Conservation (phyloP, 2,329 filamentous ascomycete genomes). For the Talaromyces sp. region DNA sequence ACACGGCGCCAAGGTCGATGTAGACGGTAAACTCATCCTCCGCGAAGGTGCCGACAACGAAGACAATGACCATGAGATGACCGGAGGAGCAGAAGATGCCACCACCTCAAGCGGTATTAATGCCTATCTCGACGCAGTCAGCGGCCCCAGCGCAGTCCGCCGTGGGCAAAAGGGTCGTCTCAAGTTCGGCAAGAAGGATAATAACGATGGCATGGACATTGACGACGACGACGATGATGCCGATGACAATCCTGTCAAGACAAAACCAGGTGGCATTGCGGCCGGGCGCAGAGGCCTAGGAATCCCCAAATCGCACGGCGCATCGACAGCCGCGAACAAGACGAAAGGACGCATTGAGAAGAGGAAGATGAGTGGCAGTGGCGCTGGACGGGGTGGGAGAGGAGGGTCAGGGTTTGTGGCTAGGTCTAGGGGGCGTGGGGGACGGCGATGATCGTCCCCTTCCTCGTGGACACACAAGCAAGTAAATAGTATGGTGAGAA, state of each 20-base stretch:
- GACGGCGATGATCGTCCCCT: background rate
- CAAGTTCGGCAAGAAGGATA: constrained; percentile 53
- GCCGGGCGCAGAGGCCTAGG: constrained; percentile 28
- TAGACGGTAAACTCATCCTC: constrained; percentile 48
- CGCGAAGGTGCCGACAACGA: constrained; percentile 39
- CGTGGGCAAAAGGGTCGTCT: constrained; percentile 60
- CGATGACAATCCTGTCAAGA: constrained; percentile 24
- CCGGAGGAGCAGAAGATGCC: constrained; percentile 35
- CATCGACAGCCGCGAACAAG: constrained; percentile 17
- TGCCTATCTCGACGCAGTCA: constrained; percentile 61
- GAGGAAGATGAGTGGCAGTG: constrained; percentile 28
- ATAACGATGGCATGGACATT: constrained; percentile 45
- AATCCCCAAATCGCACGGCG: constrained; percentile 28
- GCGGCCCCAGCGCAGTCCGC: constrained; percentile 58
- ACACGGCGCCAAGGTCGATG: constrained; percentile 43
- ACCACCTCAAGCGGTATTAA: constrained; percentile 48
- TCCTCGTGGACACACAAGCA: background rate
- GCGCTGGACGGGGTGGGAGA: constrained; percentile 12
- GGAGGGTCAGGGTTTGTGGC: constrained; percentile 16
- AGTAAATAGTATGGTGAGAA: background rate
- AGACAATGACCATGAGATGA: constrained; percentile 41
- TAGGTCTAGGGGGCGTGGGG: background rate
- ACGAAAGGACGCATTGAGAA: constrained; percentile 30
- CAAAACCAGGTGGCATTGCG: background rate
- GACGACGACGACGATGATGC: constrained; percentile 48